Evolutionary conservation across 129 eudicot genomes (phyloP), one percentile per base, ranked within the genome.

Genomic region (Pseudognaphalium luteoalbum): DNA sequence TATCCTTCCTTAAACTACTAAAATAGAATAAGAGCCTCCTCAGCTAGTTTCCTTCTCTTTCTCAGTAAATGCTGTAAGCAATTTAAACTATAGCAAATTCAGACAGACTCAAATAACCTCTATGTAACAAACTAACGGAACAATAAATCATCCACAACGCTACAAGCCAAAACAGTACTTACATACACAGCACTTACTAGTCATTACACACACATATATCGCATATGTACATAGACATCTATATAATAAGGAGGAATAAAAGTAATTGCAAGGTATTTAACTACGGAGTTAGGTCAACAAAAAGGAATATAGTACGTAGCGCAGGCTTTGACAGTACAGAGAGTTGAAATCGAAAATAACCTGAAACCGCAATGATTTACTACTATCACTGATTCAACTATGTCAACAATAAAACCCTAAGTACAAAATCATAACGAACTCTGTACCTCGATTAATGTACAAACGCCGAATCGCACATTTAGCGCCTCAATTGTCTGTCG

Each of bases 61-160:
- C 76, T 76, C 71, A 66, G 56, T 62, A 66, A 76, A 61, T 60
- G 66, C 86, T 85, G 83, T 76, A 65, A 42, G 54, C 22, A 75
- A 63, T 17, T 52, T 0, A 66, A 82, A 81, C 29, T 7, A 68
- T 29, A 59, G 22, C 33, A 70, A 63, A 64, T 70, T 81, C 44
- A 81, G 71, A 74, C 79, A 73, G 44, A 66, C 28, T 25, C 17
- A 76, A 14, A 71, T 8, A 8, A 37, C 19, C 28, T 32, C 16
- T 39, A 78, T 16, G 74, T 52, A 70, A 19, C 10, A 35, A 66
- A 52, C 21, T 3, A 74, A 52, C 75, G 68, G 62, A 75, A 59
- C 25, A 59, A 22, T 66, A 69, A 80, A 52, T 66, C 33, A 74
- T 80, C 32, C 15, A 32, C 16, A 35, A 19, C 21, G 29, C 37